phyloP scores from a whole-genome alignment of 805 yeast genomes.

The Lipomyces chichibuensis region DNA sequence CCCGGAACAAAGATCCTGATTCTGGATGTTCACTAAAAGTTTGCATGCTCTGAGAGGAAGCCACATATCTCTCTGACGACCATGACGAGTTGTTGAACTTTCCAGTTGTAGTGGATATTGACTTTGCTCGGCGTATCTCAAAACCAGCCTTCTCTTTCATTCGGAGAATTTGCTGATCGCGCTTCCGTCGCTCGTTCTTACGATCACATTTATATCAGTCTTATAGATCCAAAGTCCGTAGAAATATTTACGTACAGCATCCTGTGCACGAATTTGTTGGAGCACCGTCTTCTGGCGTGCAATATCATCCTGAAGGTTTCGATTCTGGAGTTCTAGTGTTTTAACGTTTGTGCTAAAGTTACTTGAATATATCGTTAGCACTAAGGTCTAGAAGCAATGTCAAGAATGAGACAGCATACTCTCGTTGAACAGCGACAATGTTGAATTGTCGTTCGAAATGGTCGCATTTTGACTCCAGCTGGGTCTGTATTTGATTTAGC shows the following conservation, averaged over 20 bases:
- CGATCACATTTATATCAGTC: not conserved
- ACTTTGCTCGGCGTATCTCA: slow-evolving; percentile 28
- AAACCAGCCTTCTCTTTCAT: slow-evolving; percentile 36
- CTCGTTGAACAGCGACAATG: slow-evolving; percentile 19
- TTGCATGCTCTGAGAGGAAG: slow-evolving; percentile 1
- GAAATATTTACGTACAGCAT: slow-evolving; percentile 17
- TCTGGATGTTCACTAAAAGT: slow-evolving; percentile 20
- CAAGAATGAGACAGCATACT: slow-evolving; percentile 13
- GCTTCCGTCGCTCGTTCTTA: slow-evolving; percentile 27
- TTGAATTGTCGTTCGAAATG: slow-evolving; percentile 27
- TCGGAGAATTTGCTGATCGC: slow-evolving; percentile 32
- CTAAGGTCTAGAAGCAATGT: not conserved
- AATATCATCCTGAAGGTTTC: slow-evolving; percentile 25
- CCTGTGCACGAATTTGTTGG: slow-evolving; percentile 29
- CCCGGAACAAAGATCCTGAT: slow-evolving; percentile 16
- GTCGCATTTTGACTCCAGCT: slow-evolving; percentile 25
- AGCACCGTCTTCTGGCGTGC: slow-evolving; percentile 23
- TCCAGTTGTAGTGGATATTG: slow-evolving; percentile 21
- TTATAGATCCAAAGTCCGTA: not conserved
- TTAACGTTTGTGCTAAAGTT: slow-evolving; percentile 16
- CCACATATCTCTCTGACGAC: slow-evolving; percentile 5
- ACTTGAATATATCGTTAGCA: slow-evolving; percentile 8
- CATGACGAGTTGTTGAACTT: slow-evolving; percentile 12
- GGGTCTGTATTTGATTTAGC: slow-evolving; percentile 12
- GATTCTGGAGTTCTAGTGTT: slow-evolving; percentile 24